These are phyloP conservation scores for Castanea mollissima DNA, from an alignment of 306 rosid species.

Conservation along the genomic window DNA sequence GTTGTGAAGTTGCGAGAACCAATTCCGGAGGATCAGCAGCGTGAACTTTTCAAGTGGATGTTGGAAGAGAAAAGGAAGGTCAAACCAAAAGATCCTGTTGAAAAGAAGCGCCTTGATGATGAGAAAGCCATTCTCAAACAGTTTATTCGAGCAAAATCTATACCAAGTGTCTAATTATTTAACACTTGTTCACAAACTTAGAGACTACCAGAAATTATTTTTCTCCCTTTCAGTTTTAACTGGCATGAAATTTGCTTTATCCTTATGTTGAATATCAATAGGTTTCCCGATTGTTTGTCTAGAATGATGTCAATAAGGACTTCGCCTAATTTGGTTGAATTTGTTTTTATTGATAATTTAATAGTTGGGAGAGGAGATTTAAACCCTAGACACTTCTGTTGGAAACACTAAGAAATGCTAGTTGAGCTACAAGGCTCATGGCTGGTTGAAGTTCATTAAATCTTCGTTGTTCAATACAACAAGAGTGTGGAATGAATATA, in stretches of 20 bases:
- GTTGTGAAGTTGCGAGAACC: slow-evolving; percentile 1
- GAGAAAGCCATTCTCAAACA: slow-evolving; percentile 91
- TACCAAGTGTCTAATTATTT: slow-evolving; percentile 39
- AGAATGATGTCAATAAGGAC: slow-evolving; percentile 21
- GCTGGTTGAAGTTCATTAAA: too few species aligned
- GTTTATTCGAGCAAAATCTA: slow-evolving; percentile 69
- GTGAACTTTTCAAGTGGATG: slow-evolving; percentile 82
- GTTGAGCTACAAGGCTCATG: too few species aligned
- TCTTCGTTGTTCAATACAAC: too few species aligned
- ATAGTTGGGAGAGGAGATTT: too few species aligned
- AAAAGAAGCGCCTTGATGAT: slow-evolving; percentile 72
- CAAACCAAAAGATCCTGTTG: slow-evolving; percentile 66
- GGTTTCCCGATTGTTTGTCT: slow-evolving; percentile 14
- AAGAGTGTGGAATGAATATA: too few species aligned
- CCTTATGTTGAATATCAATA: slow-evolving; percentile 23
- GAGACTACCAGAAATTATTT: slow-evolving; percentile 13
- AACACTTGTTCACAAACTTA: background rate
- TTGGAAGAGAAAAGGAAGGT: slow-evolving; percentile 92
- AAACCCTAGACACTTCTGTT: too few species aligned
- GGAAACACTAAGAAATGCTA: too few species aligned
- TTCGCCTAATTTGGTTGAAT: slow-evolving; percentile 4
- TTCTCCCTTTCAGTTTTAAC: background rate
- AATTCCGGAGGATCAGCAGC: slow-evolving; percentile 60
- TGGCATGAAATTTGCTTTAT: slow-evolving; percentile 19
- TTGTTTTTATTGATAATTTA: background rate